Conservation (phyloP, 2,329 filamentous ascomycete species). For the Fonsecaea pedrosoi region DNA sequence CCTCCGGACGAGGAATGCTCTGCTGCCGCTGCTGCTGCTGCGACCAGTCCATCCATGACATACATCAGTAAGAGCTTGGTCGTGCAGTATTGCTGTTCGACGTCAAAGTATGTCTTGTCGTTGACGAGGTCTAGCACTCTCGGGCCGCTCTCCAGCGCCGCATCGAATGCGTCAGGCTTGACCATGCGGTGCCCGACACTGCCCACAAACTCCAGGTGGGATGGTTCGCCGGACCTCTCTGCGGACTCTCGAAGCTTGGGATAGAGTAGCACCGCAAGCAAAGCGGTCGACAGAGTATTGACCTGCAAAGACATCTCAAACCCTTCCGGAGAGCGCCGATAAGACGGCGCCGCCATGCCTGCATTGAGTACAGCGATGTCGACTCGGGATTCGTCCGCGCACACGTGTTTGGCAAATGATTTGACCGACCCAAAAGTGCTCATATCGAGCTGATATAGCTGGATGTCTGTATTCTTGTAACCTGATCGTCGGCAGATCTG, state of each 20-base stretch:
- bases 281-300: slow-evolving; percentile 40
- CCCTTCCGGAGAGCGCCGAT: slow-evolving; percentile 30
- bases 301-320: slow-evolving; percentile 53
- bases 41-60: slow-evolving; percentile 48
- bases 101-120: slow-evolving; percentile 40
- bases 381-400: slow-evolving; percentile 38
- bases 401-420: slow-evolving; percentile 41
- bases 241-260: slow-evolving; percentile 46
- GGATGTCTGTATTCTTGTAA: slow-evolving; percentile 33
- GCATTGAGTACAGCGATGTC: slow-evolving; percentile 58
- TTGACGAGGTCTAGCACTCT: slow-evolving; percentile 47
- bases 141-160: neutral
- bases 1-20: slow-evolving; percentile 32
- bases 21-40: slow-evolving; percentile 16
- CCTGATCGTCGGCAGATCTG: slow-evolving; percentile 49
- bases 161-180: slow-evolving; percentile 43
- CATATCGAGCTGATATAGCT: slow-evolving; percentile 56
- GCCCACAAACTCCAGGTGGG: slow-evolving; percentile 54
- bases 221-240: slow-evolving; percentile 51
- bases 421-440: slow-evolving; percentile 48
- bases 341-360: slow-evolving; percentile 43
- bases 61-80: slow-evolving; percentile 53
- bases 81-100: slow-evolving; percentile 47
- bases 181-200: slow-evolving; percentile 50
- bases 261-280: slow-evolving; percentile 40